phyloP scores from a whole-genome alignment of 768 basidiomycete genomes.

The Pisolithus albus region DNA sequence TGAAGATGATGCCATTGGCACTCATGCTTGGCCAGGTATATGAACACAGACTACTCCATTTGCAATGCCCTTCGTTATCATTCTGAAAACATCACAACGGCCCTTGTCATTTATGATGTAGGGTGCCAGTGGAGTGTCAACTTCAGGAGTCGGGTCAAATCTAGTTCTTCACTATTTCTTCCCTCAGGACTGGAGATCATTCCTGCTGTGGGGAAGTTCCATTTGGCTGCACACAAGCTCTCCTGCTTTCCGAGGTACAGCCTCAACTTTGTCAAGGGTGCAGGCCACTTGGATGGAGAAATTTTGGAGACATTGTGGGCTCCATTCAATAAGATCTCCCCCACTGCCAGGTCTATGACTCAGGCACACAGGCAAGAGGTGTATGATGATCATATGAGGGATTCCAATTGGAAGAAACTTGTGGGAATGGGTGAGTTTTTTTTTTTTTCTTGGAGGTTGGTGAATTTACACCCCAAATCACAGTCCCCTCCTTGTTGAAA shows the following conservation, averaged over 20 bases:
- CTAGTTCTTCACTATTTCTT: background rate
- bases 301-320: slow-evolving; percentile 32
- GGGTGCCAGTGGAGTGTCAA: slow-evolving; percentile 21
- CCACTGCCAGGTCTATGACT: slow-evolving; percentile 16
- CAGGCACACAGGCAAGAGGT: background rate
- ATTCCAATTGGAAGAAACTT: slow-evolving; percentile 30
- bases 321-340: slow-evolving; percentile 20
- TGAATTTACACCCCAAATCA: background rate
- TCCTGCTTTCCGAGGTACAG: slow-evolving; percentile 20
- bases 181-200: slow-evolving; percentile 7
- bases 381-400: slow-evolving; percentile 26
- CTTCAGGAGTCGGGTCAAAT: slow-evolving; percentile 6
- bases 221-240: slow-evolving; percentile 24
- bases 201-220: slow-evolving; percentile 21
- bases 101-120: slow-evolving; percentile 24
- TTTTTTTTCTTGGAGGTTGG: background rate
- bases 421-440: slow-evolving; percentile 15
- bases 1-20: too few relatives aligned
- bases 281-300: slow-evolving; percentile 25
- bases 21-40: slow-evolving; percentile 12
- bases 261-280: slow-evolving; percentile 22
- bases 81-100: background rate
- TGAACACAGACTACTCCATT: slow-evolving; percentile 24
- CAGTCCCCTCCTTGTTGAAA: background rate
- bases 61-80: slow-evolving; percentile 15